Evolutionary conservation across 495 filamentous ascomycete genomes (phyloP).

Genomic region (Daldinia grandis): DNA sequence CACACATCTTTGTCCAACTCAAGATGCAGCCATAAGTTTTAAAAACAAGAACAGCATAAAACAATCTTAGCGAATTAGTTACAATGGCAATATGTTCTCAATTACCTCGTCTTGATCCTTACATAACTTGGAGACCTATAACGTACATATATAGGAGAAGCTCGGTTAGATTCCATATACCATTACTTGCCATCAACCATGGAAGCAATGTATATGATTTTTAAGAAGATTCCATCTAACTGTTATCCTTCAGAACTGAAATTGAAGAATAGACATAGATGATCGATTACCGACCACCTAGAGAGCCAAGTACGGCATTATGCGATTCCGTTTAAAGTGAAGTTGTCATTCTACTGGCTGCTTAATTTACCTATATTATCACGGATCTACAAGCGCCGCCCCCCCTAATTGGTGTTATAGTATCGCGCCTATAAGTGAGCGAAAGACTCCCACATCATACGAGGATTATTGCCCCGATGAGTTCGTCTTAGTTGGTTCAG

Average conservation of each 20-base stretch:
- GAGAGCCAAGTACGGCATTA: constrained; percentile 13
- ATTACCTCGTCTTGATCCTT: neutral
- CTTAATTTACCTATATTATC: constrained; percentile 35
- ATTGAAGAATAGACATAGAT: neutral
- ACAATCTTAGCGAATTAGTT: neutral
- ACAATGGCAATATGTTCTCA: neutral
- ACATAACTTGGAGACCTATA: neutral
- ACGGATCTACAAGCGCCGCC: constrained; percentile 27
- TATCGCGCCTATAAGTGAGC: constrained; percentile 31
- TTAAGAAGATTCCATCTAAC: neutral
- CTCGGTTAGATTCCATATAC: neutral
- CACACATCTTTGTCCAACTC: no score
- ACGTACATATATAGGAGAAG: neutral
- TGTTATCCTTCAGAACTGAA: no score
- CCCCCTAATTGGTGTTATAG: constrained; percentile 19
- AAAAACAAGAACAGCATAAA: neutral
- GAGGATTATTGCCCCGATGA: neutral
- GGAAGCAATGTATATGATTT: neutral
- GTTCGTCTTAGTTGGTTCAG: neutral
- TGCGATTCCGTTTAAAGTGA: constrained; percentile 20
- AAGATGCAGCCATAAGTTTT: neutral
- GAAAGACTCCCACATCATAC: neutral
- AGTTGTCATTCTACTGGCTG: constrained; percentile 20
- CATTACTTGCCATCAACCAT: neutral
- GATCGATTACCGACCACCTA: constrained; percentile 2